Evolutionary conservation across 208 protist genomes (phyloP), one percentile per base, ranked within the genome.

Genomic region (Vickermania spadyakhi): DNA sequence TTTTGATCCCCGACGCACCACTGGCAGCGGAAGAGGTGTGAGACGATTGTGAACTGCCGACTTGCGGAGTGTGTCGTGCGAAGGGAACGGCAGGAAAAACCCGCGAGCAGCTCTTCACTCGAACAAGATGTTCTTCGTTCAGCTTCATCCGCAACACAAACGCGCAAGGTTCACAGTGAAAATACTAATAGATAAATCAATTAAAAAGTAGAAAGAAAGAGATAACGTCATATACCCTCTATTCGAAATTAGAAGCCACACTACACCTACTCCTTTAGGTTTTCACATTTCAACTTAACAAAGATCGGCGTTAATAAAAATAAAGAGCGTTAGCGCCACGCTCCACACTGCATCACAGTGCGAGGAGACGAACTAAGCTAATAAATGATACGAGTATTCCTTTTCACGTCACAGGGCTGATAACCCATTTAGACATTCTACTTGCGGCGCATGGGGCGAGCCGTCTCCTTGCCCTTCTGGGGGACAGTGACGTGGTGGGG

Each of bases 401-500:
- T n/a, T n/a, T n/a, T n/a, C n/a, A n/a, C n/a, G 13, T 21, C 41
- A 49, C 41, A 49, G 18, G 41, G 18, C 41, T 11, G 11, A 49
- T 49, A 18, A 21, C 13, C 11, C 13, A 11, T 49, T 21, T 18
- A 49, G 13, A 49, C 41, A 14, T n/a, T 59, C 59, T 58, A 81
- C 60, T 68, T 72, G 75, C 75, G 36, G 36, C 36, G 75, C 41
- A 56, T 31, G 52, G 67, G 66, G 18, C 51, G 3, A 26, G 60
- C 28, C 49, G 56, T 61, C 62, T 65, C 51, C 52, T 27, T 28
- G 52, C 53, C 58, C 41, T 61, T 67, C 52, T 41, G 42, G 49
- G 52, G 42, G 18, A 49, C 52, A 42, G 29, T 31, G 25, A 96
- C 79, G 82, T 87, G 73, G 72, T 77, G 72, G 23, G 86, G 89